These are phyloP conservation scores for Diospyros kaki DNA, from an alignment of 148 eudicot species.

Conservation along the genomic window DNA sequence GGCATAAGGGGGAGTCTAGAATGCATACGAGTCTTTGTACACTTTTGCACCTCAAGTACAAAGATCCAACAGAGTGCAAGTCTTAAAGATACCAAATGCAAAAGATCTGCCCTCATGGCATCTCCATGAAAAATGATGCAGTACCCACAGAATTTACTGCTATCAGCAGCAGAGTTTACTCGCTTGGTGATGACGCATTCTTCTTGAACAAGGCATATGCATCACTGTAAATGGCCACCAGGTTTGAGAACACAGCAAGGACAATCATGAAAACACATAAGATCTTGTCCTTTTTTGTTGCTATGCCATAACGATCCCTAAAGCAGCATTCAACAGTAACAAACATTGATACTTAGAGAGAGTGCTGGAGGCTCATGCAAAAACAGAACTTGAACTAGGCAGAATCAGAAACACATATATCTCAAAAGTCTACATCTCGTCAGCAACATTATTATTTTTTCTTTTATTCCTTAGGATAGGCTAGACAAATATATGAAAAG, in stretches of 20 bases:
- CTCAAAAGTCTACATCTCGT: background rate
- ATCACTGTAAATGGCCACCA: slow-evolving; percentile 85
- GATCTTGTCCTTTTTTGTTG: slow-evolving; percentile 71
- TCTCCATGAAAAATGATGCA: slow-evolving; percentile 4
- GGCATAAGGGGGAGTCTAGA: too few relatives aligned
- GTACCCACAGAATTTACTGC: background rate
- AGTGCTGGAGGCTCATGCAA: too few relatives aligned
- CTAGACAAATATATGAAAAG: background rate
- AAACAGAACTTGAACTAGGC: background rate
- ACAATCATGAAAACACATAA: slow-evolving; percentile 59
- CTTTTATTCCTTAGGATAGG: background rate
- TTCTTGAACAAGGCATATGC: slow-evolving; percentile 58
- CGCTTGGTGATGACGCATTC: slow-evolving; percentile 23
- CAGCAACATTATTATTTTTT: too few relatives aligned
- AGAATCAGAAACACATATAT: background rate
- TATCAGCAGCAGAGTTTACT: slow-evolving; percentile 11
- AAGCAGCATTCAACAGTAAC: background rate
- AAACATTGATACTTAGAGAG: background rate
- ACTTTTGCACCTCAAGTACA: too few relatives aligned
- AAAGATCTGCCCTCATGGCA: too few relatives aligned
- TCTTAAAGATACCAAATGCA: too few relatives aligned
- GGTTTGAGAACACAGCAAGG: slow-evolving; percentile 69
- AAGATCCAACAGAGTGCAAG: too few relatives aligned
- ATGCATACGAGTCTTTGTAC: too few relatives aligned
- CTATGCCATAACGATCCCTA: slow-evolving; percentile 72